phyloP scores from a whole-genome alignment of 139 green algal species.

The Gonium pectorale region DNA sequence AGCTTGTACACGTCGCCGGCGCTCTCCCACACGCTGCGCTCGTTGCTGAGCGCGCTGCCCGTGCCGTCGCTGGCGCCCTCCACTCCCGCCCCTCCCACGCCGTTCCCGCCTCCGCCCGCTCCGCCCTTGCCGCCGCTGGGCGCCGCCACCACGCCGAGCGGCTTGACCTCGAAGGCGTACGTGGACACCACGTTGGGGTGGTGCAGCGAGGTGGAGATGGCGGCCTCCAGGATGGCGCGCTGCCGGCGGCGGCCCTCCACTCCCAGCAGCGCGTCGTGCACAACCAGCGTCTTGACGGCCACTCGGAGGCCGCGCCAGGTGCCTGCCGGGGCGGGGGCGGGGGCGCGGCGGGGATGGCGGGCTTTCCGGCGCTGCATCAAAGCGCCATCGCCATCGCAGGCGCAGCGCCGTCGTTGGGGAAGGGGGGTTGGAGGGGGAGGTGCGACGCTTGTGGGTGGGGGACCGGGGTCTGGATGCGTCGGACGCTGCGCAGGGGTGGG shows the following conservation, averaged over 20 bases:
- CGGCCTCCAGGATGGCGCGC: conserved; percentile 37
- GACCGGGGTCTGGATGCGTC: too few species aligned
- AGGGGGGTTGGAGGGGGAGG: too few species aligned
- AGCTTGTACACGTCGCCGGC: conserved; percentile 34
- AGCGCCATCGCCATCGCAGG: too few species aligned
- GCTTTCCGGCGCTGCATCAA: too few species aligned
- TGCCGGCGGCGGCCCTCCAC: conserved; percentile 1
- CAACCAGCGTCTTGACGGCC: conserved; percentile 62
- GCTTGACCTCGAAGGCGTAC: conserved; percentile 32
- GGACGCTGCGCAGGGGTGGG: too few species aligned
- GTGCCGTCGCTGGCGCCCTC: not conserved
- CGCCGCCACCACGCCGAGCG: conserved; percentile 4
- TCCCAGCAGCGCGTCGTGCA: conserved; percentile 45
- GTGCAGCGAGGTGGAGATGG: conserved; percentile 32
- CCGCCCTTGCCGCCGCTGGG: not conserved
- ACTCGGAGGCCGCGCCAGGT: conserved; percentile 60
- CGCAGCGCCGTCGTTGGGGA: too few species aligned
- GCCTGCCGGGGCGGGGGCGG: not conserved
- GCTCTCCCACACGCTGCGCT: conserved; percentile 18
- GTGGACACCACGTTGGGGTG: conserved; percentile 43
- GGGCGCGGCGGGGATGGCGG: too few species aligned
- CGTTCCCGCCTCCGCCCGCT: not conserved
- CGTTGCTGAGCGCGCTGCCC: not conserved
- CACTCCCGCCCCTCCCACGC: not conserved
- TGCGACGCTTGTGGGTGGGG: too few species aligned